A percentile compares a stretch with the other conserved stretches of the same genome.
These are phyloP conservation scores for Ceratonia siliqua DNA, from an alignment of 306 rosid species.

Conservation along the genomic window DNA sequence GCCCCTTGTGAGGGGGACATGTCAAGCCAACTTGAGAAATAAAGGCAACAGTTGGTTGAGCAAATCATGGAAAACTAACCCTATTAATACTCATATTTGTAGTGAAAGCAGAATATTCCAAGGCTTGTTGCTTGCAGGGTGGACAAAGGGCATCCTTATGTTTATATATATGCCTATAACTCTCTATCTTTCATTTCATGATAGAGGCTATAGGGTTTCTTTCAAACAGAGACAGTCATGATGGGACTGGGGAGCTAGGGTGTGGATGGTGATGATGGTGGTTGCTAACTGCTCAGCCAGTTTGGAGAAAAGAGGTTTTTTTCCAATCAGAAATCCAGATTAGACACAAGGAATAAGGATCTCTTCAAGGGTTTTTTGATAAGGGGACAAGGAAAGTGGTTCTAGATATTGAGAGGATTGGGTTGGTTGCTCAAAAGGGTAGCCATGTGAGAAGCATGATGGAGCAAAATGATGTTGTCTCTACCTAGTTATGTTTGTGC, in stretches of 20 bases:
- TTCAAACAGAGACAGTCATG: conserved; percentile 42
- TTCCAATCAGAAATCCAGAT: neutral
- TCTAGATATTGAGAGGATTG: conserved; percentile 30
- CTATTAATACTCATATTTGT: neutral
- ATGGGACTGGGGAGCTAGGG: conserved; percentile 39
- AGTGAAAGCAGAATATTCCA: conserved; percentile 36
- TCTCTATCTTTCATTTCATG: conserved; percentile 28
- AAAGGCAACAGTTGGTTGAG: conserved; percentile 19
- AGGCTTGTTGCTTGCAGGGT: conserved; percentile 48
- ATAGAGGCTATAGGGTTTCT: conserved; percentile 34
- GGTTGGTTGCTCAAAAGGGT: conserved; percentile 41
- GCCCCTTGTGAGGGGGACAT: conserved; percentile 52
- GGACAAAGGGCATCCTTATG: conserved; percentile 45
- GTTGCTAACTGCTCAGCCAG: too few species aligned
- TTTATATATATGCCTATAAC: neutral
- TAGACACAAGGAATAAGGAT: too few species aligned
- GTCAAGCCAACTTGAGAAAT: conserved; percentile 42
- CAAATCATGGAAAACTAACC: conserved; percentile 34
- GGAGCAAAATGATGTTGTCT: conserved; percentile 52
- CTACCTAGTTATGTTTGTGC: neutral
- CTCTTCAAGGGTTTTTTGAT: too few species aligned
- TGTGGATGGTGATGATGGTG: conserved; percentile 30
- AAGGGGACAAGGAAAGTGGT: conserved; percentile 50
- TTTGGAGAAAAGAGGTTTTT: too few species aligned
- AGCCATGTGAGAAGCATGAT: conserved; percentile 57